Percentiles rank a stretch among this genome's conserved stretches.
Conservation (phyloP, 2,329 filamentous ascomycete species). For the Pezicula neosporulosa region DNA sequence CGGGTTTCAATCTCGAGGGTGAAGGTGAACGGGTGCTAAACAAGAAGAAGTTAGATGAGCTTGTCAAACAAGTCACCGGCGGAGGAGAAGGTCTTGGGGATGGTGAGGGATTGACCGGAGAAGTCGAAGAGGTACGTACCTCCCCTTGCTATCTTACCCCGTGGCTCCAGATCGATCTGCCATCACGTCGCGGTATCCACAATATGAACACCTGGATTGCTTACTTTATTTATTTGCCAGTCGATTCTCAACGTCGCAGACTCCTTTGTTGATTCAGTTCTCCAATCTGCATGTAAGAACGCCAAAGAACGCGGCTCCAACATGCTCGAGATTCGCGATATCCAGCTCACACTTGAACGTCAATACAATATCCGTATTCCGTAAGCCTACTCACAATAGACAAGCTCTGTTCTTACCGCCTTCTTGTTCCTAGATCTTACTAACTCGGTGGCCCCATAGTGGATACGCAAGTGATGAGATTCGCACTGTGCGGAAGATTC, state of each 20-base stretch:
- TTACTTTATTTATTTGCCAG: conserved; percentile 38
- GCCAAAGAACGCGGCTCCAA: conserved; percentile 91
- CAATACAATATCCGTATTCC: conserved; percentile 91
- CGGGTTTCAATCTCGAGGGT: conserved; percentile 82
- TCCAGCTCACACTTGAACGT: conserved; percentile 78
- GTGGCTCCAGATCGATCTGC: not conserved
- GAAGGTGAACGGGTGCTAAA: conserved; percentile 92
- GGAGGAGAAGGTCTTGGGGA: conserved; percentile 69
- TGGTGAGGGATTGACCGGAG: conserved; percentile 77
- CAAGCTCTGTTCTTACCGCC: conserved; percentile 58
- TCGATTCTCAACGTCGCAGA: conserved; percentile 86
- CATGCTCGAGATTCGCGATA: conserved; percentile 82
- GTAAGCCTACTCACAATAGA: conserved; percentile 79
- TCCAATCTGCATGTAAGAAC: conserved; percentile 82
- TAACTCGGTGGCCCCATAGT: too few species aligned
- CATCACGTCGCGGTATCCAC: not conserved
- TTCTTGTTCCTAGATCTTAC: too few species aligned
- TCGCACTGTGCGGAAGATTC: conserved; percentile 88
- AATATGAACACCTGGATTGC: not conserved
- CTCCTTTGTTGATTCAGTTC: conserved; percentile 89
- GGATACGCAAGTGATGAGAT: conserved; percentile 94
- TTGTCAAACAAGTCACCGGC: conserved; percentile 90
- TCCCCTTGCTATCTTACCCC: not conserved
- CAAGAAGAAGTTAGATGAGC: conserved; percentile 95
- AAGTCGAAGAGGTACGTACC: conserved; percentile 86